A percentile compares a stretch with the other conserved stretches of the same genome.
These are phyloP conservation scores for Colletotrichum lupini DNA, from an alignment of 2,329 filamentous ascomycete species.

Conservation along the genomic window DNA sequence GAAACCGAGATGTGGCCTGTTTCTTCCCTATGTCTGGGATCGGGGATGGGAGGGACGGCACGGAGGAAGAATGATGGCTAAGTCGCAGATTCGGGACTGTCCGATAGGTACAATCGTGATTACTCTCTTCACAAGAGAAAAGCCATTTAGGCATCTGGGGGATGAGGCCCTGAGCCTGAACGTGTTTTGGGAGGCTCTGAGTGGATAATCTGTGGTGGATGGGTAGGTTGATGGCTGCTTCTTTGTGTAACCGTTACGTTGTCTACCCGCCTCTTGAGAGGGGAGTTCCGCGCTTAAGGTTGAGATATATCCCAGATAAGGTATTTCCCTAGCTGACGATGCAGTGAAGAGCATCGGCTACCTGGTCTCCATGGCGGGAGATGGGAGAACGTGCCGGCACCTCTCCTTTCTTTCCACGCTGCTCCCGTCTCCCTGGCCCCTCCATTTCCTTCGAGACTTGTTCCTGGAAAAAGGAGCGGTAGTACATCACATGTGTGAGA, in stretches of 20 bases:
- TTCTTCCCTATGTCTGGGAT: slow-evolving; percentile 19
- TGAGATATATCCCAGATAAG: neutral
- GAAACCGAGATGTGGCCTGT: neutral
- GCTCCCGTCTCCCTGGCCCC: neutral
- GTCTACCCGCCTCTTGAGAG: neutral
- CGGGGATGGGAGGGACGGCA: neutral
- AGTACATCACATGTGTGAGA: slow-evolving; percentile 11
- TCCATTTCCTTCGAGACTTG: neutral
- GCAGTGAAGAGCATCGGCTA: neutral
- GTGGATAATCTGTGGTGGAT: neutral
- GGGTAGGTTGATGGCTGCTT: neutral
- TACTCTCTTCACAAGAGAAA: neutral
- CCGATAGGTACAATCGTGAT: neutral
- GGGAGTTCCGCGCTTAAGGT: neutral
- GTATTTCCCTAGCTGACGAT: neutral
- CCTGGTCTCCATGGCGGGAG: neutral
- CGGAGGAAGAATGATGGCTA: neutral
- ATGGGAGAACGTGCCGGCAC: neutral
- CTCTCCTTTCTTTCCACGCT: neutral
- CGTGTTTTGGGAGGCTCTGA: neutral
- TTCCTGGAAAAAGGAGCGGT: slow-evolving; percentile 7
- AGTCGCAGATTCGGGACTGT: slow-evolving; percentile 14
- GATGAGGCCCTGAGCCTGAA: neutral
- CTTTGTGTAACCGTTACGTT: neutral
- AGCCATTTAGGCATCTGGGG: neutral